Evolutionary conservation across 139 green algal species (phyloP).

Genomic region (Chlamydomonas sp.): DNA sequence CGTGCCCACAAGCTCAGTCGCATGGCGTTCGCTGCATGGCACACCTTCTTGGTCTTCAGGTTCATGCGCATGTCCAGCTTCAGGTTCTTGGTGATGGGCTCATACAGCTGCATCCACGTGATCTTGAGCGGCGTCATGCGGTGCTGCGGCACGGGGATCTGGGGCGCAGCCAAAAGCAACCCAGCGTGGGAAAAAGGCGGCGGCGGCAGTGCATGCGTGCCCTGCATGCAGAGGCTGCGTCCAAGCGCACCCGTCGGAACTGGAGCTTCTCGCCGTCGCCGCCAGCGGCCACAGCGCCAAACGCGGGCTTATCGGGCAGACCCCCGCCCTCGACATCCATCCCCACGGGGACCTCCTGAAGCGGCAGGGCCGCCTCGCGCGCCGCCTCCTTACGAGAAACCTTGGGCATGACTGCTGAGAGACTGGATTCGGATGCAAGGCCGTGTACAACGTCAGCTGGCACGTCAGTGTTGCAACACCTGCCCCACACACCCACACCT

Average conservation of each 20-base stretch:
- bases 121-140: conserved; percentile 95
- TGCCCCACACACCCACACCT: too few relatives aligned
- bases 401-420: conserved; percentile 23
- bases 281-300: conserved; percentile 5
- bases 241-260: conserved; percentile 21
- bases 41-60: conserved; percentile 88
- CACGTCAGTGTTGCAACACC: too few relatives aligned
- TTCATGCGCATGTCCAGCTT: conserved; percentile 99
- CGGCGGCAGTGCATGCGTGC: background rate
- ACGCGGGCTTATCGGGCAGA: conserved; percentile 23
- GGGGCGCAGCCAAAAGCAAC: too few relatives aligned
- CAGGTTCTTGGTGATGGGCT: conserved; percentile 92
- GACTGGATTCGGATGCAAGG: too few relatives aligned
- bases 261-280: conserved; percentile 19
- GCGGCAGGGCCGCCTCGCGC: conserved; percentile 15
- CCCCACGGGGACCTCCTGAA: conserved; percentile 17
- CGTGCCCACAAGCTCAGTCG: too few relatives aligned
- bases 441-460: too few relatives aligned
- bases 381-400: conserved; percentile 19
- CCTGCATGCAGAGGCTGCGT: background rate
- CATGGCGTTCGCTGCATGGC: too few relatives aligned
- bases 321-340: conserved; percentile 18
- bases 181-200: too few relatives aligned
- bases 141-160: conserved; percentile 84
- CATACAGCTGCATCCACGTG: conserved; percentile 92